Percentiles rank a stretch among this genome's conserved stretches.
These are phyloP conservation scores for Kazachstania taianensis DNA, from an alignment of 805 yeast species.

Conservation along the genomic window DNA sequence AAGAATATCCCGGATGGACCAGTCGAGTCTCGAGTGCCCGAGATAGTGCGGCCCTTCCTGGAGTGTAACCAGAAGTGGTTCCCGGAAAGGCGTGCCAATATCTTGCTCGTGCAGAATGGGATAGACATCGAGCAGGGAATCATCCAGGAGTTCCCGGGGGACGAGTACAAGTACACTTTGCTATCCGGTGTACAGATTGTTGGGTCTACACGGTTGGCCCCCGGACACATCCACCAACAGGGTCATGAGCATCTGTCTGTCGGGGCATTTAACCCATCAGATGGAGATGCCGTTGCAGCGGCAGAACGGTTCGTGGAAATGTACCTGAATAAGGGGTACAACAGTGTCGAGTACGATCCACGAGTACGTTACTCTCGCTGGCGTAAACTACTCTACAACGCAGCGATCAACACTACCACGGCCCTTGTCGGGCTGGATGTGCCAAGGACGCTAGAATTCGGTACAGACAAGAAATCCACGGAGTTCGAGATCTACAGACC, in stretches of 20 bases:
- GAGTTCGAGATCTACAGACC: constrained; percentile 33
- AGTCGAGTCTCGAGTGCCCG: constrained; percentile 35
- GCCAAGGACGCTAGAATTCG: constrained; percentile 39
- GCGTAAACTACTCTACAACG: constrained; percentile 57
- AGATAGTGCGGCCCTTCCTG: constrained; percentile 42
- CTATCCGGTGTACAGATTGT: constrained; percentile 57
- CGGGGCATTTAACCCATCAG: constrained; percentile 39
- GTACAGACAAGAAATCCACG: constrained; percentile 30
- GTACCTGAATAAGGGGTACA: constrained; percentile 35
- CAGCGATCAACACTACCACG: constrained; percentile 50
- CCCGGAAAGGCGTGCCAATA: constrained; percentile 28
- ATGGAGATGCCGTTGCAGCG: constrained; percentile 26
- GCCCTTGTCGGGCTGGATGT: constrained; percentile 49
- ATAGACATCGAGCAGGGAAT: constrained; percentile 53
- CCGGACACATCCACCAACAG: constrained; percentile 40
- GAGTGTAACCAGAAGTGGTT: constrained; percentile 23
- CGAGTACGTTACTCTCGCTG: constrained; percentile 45
- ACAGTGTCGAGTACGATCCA: constrained; percentile 32
- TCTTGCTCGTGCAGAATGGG: constrained; percentile 59
- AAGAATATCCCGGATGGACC: constrained; percentile 61
- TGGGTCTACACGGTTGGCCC: constrained; percentile 43
- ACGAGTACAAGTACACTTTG: constrained; percentile 22
- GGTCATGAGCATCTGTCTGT: constrained; percentile 42
- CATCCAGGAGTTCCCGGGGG: constrained; percentile 35
- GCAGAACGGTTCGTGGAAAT: constrained; percentile 33